Evolutionary conservation across 768 basidiomycete species (phyloP).

Genomic region (Termitomyces sp.): DNA sequence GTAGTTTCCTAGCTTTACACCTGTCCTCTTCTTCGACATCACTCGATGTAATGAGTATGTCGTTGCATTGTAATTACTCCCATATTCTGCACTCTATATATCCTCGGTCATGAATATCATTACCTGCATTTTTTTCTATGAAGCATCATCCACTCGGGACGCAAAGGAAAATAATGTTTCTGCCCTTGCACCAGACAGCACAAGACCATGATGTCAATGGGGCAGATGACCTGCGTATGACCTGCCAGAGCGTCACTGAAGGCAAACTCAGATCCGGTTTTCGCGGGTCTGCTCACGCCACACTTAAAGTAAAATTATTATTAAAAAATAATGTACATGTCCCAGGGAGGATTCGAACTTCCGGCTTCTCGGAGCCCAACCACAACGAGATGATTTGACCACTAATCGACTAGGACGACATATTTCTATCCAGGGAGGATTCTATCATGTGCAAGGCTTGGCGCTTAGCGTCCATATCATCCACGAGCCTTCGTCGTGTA

Average conservation of each 20-base stretch:
- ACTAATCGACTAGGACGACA: slow-evolving; percentile 17
- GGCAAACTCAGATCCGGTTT: too few relatives aligned
- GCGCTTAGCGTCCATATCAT: too few relatives aligned
- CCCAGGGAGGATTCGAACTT: slow-evolving; percentile 26
- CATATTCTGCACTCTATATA: slow-evolving; percentile 4
- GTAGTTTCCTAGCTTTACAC: background rate
- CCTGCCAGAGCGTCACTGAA: too few relatives aligned
- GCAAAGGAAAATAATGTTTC: too few relatives aligned
- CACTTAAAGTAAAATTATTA: too few relatives aligned
- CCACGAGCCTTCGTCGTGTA: too few relatives aligned
- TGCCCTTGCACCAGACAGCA: background rate
- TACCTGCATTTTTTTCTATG: background rate
- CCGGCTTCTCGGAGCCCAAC: slow-evolving; percentile 20
- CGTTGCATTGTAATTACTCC: background rate
- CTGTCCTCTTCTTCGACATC: background rate
- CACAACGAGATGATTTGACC: slow-evolving; percentile 20
- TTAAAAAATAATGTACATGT: slow-evolving; percentile 14
- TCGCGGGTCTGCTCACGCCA: too few relatives aligned
- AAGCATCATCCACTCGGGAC: too few relatives aligned
- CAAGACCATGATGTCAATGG: background rate
- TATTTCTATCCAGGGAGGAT: too few relatives aligned
- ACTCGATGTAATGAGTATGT: background rate
- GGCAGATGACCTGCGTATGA: too few relatives aligned
- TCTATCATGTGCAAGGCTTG: too few relatives aligned
- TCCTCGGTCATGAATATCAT: background rate